These are phyloP conservation scores for Ustilago sp. DNA, from an alignment of 1,284 basidiomycete species.

Conservation along the genomic window DNA sequence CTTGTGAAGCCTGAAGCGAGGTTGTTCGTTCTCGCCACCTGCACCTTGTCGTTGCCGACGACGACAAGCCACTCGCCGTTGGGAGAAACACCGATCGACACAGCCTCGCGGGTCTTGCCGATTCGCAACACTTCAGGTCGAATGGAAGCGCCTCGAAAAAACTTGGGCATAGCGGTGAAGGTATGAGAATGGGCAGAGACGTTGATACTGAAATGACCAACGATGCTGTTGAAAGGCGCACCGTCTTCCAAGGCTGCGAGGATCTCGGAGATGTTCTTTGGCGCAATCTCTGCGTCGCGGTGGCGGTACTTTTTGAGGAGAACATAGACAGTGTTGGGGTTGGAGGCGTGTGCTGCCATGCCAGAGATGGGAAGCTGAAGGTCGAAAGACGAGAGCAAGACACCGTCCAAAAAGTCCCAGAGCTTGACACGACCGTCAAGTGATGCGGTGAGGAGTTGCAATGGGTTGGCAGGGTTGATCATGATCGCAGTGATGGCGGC, in stretches of 20 bases:
- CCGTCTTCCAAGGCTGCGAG: slow-evolving; percentile 30
- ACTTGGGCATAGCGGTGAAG: slow-evolving; percentile 26
- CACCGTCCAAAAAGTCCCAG: slow-evolving; percentile 93
- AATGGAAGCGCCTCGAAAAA: slow-evolving; percentile 37
- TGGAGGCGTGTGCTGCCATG: slow-evolving; percentile 77
- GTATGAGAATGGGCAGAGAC: slow-evolving; percentile 14
- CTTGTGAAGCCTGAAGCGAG: slow-evolving; percentile 76
- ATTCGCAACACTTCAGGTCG: slow-evolving; percentile 72
- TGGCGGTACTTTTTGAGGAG: slow-evolving; percentile 74
- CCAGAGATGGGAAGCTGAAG: slow-evolving; percentile 78
- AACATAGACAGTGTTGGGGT: slow-evolving; percentile 77
- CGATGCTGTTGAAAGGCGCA: slow-evolving; percentile 52
- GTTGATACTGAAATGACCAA: slow-evolving; percentile 52
- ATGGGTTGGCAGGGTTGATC: slow-evolving; percentile 85
- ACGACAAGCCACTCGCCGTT: slow-evolving; percentile 86
- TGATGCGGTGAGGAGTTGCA: slow-evolving; percentile 88
- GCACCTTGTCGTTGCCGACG: slow-evolving; percentile 82
- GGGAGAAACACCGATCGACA: slow-evolving; percentile 76
- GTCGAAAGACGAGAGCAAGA: slow-evolving; percentile 75
- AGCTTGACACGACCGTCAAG: slow-evolving; percentile 85
- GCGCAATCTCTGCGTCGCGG: slow-evolving; percentile 33
- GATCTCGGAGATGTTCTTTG: slow-evolving; percentile 39
- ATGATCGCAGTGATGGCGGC: slow-evolving; percentile 76
- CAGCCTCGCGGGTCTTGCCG: slow-evolving; percentile 70
- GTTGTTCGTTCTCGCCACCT: slow-evolving; percentile 73